phyloP scores from a whole-genome alignment of 768 basidiomycete genomes.

The Agrocybe pediades region DNA sequence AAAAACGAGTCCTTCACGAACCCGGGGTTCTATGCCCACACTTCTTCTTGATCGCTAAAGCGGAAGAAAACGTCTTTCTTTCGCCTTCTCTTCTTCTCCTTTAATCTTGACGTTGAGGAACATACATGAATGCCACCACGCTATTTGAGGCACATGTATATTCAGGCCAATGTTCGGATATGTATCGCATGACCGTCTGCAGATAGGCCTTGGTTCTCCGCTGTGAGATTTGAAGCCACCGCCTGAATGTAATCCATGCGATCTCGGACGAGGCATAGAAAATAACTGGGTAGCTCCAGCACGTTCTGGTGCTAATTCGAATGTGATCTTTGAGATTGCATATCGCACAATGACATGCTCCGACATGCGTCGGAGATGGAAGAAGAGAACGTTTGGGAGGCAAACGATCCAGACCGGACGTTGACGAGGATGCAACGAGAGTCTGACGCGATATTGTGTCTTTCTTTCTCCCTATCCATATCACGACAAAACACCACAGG shows the following conservation, averaged over 20 bases:
- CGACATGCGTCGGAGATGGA: background rate
- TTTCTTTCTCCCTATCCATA: background rate
- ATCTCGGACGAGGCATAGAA: too few relatives aligned
- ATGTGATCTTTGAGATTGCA: too few relatives aligned
- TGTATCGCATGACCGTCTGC: background rate
- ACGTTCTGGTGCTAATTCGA: too few relatives aligned
- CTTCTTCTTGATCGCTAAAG: background rate
- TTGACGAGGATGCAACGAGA: background rate
- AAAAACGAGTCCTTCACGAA: background rate
- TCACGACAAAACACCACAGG: background rate
- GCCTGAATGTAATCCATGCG: too few relatives aligned
- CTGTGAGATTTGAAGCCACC: background rate
- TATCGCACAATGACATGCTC: too few relatives aligned
- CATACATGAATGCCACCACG: too few relatives aligned
- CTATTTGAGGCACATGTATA: background rate
- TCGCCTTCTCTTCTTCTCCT: too few relatives aligned
- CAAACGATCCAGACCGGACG: too few relatives aligned
- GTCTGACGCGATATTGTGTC: background rate
- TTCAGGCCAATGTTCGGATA: background rate
- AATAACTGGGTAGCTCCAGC: too few relatives aligned
- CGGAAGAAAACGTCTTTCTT: background rate
- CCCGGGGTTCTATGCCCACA: background rate
- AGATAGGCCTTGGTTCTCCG: background rate
- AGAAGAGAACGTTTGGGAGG: background rate
- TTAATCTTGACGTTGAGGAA: background rate